Conservation (phyloP, 441 rosid species). For the Brassica balearica region DNA sequence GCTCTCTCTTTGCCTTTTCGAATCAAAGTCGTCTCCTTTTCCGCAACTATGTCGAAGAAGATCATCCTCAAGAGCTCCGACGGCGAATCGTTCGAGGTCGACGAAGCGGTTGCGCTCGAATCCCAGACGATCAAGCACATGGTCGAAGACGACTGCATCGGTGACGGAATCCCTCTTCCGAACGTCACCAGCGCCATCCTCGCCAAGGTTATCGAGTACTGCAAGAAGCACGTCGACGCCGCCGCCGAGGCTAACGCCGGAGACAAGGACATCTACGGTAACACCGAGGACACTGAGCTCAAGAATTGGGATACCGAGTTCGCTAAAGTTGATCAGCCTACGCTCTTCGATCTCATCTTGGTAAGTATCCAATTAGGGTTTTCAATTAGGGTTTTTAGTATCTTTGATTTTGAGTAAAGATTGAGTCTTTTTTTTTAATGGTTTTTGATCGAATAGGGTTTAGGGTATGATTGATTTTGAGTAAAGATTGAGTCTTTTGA, state of each 20-base stretch:
- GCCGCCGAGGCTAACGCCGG: slow-evolving; percentile 16
- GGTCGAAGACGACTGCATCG: slow-evolving; percentile 54
- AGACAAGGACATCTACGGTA: slow-evolving; percentile 33
- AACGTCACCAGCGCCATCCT: slow-evolving; percentile 55
- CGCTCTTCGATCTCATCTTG: slow-evolving; percentile 58
- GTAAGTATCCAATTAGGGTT: slow-evolving; percentile 33
- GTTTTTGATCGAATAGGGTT: background rate
- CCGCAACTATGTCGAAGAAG: slow-evolving; percentile 46
- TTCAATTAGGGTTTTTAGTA: too few relatives aligned
- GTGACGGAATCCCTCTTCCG: slow-evolving; percentile 52
- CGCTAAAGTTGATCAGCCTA: slow-evolving; percentile 51
- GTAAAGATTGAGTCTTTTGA: background rate
- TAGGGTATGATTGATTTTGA: slow-evolving; percentile 7
- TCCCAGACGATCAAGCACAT: slow-evolving; percentile 58
- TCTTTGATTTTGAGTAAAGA: slow-evolving; percentile 5
- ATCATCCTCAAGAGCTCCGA: slow-evolving; percentile 55
- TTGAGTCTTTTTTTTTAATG: background rate
- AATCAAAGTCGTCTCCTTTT: background rate
- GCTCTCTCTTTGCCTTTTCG: background rate
- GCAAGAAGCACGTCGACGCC: slow-evolving; percentile 58
- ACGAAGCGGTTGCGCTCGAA: slow-evolving; percentile 49
- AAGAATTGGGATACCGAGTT: slow-evolving; percentile 53
- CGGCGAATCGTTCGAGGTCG: slow-evolving; percentile 55
- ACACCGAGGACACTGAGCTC: slow-evolving; percentile 41
- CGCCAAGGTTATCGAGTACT: slow-evolving; percentile 61